phyloP scores from a whole-genome alignment of 208 protist species.

The Wallacemonas collosoma region DNA sequence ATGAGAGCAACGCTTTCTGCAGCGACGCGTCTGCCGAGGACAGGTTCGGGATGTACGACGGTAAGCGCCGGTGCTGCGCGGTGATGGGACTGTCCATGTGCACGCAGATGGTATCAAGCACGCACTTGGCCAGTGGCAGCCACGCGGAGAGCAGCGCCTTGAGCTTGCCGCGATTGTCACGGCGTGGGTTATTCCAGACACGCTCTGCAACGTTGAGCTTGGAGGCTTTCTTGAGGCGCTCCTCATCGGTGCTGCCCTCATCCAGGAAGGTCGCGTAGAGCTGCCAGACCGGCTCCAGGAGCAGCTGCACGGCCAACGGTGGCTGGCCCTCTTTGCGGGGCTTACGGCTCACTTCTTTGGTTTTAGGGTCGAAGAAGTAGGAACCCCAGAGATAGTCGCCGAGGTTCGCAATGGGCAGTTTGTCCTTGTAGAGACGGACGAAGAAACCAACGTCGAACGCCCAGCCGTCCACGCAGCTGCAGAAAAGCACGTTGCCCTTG shows the following conservation, averaged over 20 bases:
- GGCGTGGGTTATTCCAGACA: slow-evolving; percentile 78
- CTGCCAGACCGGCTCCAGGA: slow-evolving; percentile 96
- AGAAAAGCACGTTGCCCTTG: slow-evolving; percentile 98
- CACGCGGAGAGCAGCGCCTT: slow-evolving; percentile 91
- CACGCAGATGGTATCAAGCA: slow-evolving; percentile 88
- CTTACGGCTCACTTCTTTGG: slow-evolving; percentile 83
- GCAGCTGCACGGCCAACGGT: slow-evolving; percentile 96
- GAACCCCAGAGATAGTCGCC: slow-evolving; percentile 95
- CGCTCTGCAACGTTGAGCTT: slow-evolving; percentile 74
- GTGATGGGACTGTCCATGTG: slow-evolving; percentile 87
- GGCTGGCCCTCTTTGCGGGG: slow-evolving; percentile 76
- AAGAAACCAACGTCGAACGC: slow-evolving; percentile 91
- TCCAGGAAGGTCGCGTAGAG: slow-evolving; percentile 91
- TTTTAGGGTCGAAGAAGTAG: slow-evolving; percentile 95
- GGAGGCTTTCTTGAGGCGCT: slow-evolving; percentile 58
- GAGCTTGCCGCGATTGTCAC: slow-evolving; percentile 65
- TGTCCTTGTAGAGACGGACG: slow-evolving; percentile 89
- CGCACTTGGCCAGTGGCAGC: slow-evolving; percentile 93
- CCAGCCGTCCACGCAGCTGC: slow-evolving; percentile 95
- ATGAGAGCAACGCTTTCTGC: slow-evolving; percentile 56
- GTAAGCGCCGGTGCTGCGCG: slow-evolving; percentile 79
- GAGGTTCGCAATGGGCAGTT: slow-evolving; percentile 83
- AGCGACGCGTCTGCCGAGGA: slow-evolving; percentile 32
- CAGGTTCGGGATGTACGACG: slow-evolving; percentile 70
- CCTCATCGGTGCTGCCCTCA: slow-evolving; percentile 75